phyloP scores from a whole-genome alignment of 2,329 filamentous ascomycete genomes.

The Xylariaceae sp. region DNA sequence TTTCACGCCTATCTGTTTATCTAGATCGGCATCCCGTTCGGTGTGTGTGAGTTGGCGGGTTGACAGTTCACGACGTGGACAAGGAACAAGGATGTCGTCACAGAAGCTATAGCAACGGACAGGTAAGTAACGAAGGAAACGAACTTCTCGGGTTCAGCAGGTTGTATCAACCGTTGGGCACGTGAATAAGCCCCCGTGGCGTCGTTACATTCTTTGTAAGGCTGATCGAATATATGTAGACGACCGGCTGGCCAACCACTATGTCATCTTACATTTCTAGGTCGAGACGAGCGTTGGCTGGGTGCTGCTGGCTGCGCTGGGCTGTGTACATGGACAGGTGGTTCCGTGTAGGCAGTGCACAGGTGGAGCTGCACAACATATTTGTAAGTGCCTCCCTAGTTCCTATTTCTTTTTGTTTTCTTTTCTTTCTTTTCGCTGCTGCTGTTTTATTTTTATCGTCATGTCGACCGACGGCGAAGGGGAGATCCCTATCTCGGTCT shows the following conservation, averaged over 20 bases:
- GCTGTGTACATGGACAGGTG: background rate
- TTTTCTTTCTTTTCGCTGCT: no score
- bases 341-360: slow-evolving; percentile 1
- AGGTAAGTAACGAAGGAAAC: background rate
- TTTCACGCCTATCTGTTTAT: background rate
- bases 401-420: no score
- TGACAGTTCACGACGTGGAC: background rate
- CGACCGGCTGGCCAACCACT: background rate
- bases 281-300: background rate
- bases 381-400: background rate
- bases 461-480: background rate
- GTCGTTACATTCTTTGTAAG: background rate
- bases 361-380: slow-evolving; percentile 17
- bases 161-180: background rate
- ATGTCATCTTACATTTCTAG: slow-evolving; percentile 4
- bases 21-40: background rate
- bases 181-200: background rate
- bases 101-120: background rate
- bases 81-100: background rate
- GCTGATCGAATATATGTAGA: background rate
- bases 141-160: background rate
- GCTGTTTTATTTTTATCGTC: no score
- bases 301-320: no score
- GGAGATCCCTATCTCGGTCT: background rate
- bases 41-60: background rate